A percentile compares a stretch with the other conserved stretches of the same genome.
Evolutionary conservation across 2,329 filamentous ascomycete genomes (phyloP).

Genomic region (Pestalotiopsis fici): DNA sequence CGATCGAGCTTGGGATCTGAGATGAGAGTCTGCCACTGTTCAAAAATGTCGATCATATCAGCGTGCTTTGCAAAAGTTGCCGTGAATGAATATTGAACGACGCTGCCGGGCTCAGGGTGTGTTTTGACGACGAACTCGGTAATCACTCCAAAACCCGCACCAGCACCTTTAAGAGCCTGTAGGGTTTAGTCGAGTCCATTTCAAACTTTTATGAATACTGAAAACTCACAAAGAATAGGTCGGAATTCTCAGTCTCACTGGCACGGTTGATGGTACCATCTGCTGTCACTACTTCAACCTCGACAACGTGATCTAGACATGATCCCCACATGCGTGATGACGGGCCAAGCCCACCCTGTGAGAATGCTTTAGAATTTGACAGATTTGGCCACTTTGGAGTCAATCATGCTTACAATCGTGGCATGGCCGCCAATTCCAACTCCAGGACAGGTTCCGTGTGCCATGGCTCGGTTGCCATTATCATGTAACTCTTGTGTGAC

Average conservation of each 20-base stretch:
- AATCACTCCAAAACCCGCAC: slow-evolving; percentile 56
- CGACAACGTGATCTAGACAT: slow-evolving; percentile 55
- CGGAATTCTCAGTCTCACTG: slow-evolving; percentile 46
- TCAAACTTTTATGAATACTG: background rate
- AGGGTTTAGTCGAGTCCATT: background rate
- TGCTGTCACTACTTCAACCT: slow-evolving; percentile 57
- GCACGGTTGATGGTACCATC: slow-evolving; percentile 52
- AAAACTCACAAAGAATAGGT: slow-evolving; percentile 53
- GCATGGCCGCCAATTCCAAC: slow-evolving; percentile 62
- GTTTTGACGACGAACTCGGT: slow-evolving; percentile 59
- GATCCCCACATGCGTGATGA: slow-evolving; percentile 61
- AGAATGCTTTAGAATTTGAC: background rate
- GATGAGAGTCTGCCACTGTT: slow-evolving; percentile 60
- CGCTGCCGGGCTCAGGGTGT: slow-evolving; percentile 53
- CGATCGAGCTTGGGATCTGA: slow-evolving; percentile 55
- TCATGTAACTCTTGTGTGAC: slow-evolving; percentile 51
- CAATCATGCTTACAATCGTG: slow-evolving; percentile 45
- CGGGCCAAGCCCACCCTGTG: slow-evolving; percentile 58
- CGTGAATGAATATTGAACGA: slow-evolving; percentile 60
- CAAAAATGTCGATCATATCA: slow-evolving; percentile 50
- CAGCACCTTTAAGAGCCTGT: slow-evolving; percentile 56
- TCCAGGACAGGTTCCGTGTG: slow-evolving; percentile 60
- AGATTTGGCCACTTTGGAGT: background rate
- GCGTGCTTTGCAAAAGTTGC: slow-evolving; percentile 49
- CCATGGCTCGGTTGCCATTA: slow-evolving; percentile 55